These are phyloP conservation scores for Diaporthe eres DNA, from an alignment of 2,329 filamentous ascomycete genomes.

Conservation along the genomic window DNA sequence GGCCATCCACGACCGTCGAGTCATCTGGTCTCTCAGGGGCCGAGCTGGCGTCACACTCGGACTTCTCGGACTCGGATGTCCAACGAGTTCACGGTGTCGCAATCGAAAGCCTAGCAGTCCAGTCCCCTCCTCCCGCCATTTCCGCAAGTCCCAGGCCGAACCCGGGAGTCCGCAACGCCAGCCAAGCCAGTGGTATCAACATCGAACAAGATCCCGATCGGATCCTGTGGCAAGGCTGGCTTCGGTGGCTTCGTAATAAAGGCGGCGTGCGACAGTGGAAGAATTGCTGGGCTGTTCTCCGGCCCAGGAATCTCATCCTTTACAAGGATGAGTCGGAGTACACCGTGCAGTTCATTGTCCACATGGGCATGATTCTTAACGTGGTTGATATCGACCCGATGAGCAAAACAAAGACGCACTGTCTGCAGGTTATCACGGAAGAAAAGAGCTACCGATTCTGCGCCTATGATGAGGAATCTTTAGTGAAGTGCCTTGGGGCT, in stretches of 20 bases:
- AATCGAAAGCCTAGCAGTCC: conserved; percentile 63
- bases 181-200: conserved; percentile 72
- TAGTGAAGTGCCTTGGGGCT: conserved; percentile 88
- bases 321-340: conserved; percentile 97
- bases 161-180: conserved; percentile 66
- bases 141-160: conserved; percentile 50
- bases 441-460: conserved; percentile 88
- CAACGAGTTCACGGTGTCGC: conserved; percentile 65
- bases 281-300: conserved; percentile 91
- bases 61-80: conserved; percentile 82
- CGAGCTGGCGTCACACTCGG: conserved; percentile 84
- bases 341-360: conserved; percentile 84
- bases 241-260: conserved; percentile 87
- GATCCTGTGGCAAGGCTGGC: conserved; percentile 93
- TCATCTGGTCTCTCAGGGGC: conserved; percentile 75
- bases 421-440: conserved; percentile 93
- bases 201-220: conserved; percentile 81
- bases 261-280: conserved; percentile 93
- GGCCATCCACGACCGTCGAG: conserved; percentile 60
- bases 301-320: conserved; percentile 85
- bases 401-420: conserved; percentile 86
- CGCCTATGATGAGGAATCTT: conserved; percentile 82
- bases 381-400: conserved; percentile 93
- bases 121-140: conserved; percentile 53
- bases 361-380: conserved; percentile 84